Percentiles rank a stretch among this genome's conserved stretches.
Evolutionary conservation across 345 rosid genomes (phyloP).

Genomic region (Salix arbutifolia): DNA sequence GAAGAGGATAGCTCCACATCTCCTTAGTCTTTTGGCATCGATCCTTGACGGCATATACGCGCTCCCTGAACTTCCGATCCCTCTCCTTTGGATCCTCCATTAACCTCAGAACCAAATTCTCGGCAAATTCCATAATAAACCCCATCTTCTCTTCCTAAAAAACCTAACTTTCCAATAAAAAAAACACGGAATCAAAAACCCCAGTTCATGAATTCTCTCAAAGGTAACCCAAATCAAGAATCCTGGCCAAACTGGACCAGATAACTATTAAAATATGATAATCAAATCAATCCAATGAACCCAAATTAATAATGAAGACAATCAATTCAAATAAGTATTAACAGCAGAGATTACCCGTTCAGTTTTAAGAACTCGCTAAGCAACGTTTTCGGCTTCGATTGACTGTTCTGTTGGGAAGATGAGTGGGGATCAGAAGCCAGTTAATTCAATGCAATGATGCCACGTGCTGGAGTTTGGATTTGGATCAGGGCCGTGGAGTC

Average conservation of each 20-base stretch:
- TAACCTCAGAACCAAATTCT: constrained; percentile 71
- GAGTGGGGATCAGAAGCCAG: not conserved
- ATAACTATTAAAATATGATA: not conserved
- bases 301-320: not conserved
- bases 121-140: constrained; percentile 92
- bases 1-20: constrained; percentile 93
- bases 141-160: constrained; percentile 41
- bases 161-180: not conserved
- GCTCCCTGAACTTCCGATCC: constrained; percentile 78
- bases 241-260: not conserved
- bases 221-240: not conserved
- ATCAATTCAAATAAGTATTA: not conserved
- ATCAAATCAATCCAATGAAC: not conserved
- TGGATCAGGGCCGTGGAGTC: not conserved
- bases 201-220: not conserved
- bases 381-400: not conserved
- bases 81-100: constrained; percentile 98
- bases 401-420: not conserved
- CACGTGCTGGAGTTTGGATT: not conserved
- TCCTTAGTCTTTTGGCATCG: constrained; percentile 85
- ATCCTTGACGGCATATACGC: constrained; percentile 59
- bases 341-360: not conserved
- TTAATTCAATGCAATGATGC: no score
- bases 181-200: not conserved
- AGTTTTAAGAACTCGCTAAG: not conserved